Conservation (phyloP, 2,329 filamentous ascomycete species). For the Pyricularia grisea region DNA sequence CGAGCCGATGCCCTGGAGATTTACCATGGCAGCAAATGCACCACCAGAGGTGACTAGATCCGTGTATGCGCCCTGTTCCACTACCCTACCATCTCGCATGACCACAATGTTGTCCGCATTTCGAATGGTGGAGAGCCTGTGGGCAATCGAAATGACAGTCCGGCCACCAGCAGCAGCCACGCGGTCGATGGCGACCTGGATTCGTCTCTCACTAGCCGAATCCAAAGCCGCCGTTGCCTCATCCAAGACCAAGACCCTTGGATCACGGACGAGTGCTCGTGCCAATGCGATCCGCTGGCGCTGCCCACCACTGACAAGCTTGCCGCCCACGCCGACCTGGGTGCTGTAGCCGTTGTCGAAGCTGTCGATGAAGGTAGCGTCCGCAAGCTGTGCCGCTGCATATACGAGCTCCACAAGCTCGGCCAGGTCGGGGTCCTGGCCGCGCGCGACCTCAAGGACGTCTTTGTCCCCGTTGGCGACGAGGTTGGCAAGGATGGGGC, state of each 20-base stretch:
- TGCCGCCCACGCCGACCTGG: constrained; percentile 41
- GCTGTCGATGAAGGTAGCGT: constrained; percentile 45
- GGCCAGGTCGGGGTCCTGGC: constrained; percentile 9
- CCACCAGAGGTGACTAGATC: constrained; percentile 34
- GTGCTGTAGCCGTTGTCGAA: constrained; percentile 46
- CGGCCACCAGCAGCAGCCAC: constrained; percentile 30
- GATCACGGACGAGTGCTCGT: constrained; percentile 5
- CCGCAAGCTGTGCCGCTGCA: constrained; percentile 41
- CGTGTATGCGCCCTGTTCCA: constrained; percentile 49
- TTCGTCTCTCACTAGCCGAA: constrained; percentile 44
- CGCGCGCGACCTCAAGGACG: neutral
- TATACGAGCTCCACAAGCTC: constrained; percentile 36
- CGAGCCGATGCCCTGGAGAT: constrained; percentile 11
- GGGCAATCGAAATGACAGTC: constrained; percentile 54
- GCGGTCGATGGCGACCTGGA: constrained; percentile 37
- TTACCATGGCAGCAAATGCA: constrained; percentile 39
- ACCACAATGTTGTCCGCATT: constrained; percentile 53
- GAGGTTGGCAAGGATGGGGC: constrained; percentile 33
- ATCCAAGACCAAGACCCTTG: constrained; percentile 4
- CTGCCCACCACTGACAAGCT: constrained; percentile 49
- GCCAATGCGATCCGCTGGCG: constrained; percentile 43
- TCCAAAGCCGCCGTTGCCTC: constrained; percentile 54
- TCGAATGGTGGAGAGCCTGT: constrained; percentile 42
- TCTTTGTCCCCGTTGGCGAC: constrained; percentile 19
- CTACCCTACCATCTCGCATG: constrained; percentile 40